phyloP scores from a whole-genome alignment of 345 rosid genomes.

The Raphanus sativus region DNA sequence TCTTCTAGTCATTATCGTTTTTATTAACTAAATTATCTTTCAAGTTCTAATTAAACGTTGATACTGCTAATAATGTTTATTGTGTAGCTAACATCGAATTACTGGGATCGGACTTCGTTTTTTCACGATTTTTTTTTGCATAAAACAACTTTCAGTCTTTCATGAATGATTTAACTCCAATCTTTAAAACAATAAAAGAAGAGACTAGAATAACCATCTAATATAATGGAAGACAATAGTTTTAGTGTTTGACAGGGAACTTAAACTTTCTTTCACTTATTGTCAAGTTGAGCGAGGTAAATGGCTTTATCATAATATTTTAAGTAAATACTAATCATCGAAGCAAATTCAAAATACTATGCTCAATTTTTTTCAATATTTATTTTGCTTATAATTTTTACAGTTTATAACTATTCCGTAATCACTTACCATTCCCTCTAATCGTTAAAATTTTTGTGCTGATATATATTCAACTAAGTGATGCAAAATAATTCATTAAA shows the following conservation, averaged over 20 bases:
- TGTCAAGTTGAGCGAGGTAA: no score
- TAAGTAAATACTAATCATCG: background rate
- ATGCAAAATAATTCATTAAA: background rate
- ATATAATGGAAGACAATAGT: no score
- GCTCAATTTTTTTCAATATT: background rate
- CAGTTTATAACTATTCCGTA: background rate
- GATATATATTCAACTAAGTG: background rate
- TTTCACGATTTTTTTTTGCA: no score
- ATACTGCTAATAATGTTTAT: background rate
- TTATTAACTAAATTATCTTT: background rate
- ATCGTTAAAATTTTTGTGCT: no score
- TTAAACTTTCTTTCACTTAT: no score
- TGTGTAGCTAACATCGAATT: background rate
- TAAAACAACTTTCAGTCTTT: no score
- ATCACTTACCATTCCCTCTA: background rate
- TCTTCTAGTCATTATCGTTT: background rate
- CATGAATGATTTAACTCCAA: no score
- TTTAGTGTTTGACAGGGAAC: no score
- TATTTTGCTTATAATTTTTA: background rate
- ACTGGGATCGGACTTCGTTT: background rate
- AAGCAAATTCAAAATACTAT: background rate
- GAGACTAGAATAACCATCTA: no score
- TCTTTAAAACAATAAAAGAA: no score
- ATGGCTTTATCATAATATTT: no score
- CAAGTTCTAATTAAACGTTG: background rate